Conservation (phyloP, 805 yeast species). For the Teunomyces pallodes region DNA sequence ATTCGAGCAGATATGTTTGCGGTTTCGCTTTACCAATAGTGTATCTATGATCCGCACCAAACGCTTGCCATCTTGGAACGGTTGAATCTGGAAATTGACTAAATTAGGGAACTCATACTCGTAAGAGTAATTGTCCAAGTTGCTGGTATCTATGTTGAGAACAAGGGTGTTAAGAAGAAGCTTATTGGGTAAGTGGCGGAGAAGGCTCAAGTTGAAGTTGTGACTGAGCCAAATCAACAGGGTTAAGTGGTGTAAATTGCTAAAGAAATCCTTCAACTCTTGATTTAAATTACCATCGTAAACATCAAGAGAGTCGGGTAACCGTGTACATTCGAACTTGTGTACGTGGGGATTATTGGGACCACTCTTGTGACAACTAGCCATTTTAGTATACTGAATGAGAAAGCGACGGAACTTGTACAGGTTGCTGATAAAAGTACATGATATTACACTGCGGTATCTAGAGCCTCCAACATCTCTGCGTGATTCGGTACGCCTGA, state of each 20-base stretch:
- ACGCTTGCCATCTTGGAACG: conserved; percentile 25
- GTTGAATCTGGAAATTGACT: conserved; percentile 30
- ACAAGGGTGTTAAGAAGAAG: conserved; percentile 20
- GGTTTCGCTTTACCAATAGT: conserved; percentile 8
- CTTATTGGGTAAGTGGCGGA: conserved; percentile 31
- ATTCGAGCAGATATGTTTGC: conserved; percentile 8
- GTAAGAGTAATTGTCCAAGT: conserved; percentile 13
- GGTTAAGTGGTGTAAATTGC: conserved; percentile 18
- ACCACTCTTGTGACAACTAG: conserved; percentile 11
- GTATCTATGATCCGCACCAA: conserved; percentile 21
- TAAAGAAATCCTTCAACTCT: conserved; percentile 25
- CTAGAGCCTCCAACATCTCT: not conserved
- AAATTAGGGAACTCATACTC: conserved; percentile 26
- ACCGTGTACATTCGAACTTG: conserved; percentile 27
- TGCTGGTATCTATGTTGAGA: conserved; percentile 29
- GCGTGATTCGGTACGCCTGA: conserved; percentile 2
- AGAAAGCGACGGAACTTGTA: conserved; percentile 40
- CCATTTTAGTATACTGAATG: conserved; percentile 5
- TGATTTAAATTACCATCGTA: conserved; percentile 29
- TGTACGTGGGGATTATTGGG: not conserved
- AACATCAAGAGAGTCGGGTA: conserved; percentile 44
- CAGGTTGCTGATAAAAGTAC: conserved; percentile 35
- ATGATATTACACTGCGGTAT: conserved; percentile 7
- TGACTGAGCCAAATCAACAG: conserved; percentile 34
- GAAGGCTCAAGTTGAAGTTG: conserved; percentile 26